phyloP scores from a whole-genome alignment of 257 asterid species.

The Anisodus tanguticus region DNA sequence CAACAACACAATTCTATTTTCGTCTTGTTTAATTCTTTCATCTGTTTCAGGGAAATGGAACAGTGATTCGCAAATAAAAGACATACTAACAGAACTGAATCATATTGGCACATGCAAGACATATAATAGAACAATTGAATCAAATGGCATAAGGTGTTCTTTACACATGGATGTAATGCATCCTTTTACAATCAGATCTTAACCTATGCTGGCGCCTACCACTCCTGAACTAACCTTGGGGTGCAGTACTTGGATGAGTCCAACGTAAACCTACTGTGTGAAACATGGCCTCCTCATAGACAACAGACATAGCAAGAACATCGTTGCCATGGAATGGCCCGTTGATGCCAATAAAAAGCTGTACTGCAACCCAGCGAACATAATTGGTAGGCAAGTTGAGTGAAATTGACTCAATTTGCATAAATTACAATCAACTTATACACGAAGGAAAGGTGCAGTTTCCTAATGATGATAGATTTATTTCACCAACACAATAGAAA shows the following conservation, averaged over 20 bases:
- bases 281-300: constrained; percentile 22
- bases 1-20: background rate
- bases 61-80: background rate
- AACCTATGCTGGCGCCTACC: background rate
- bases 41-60: background rate
- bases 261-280: background rate
- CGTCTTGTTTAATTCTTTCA: background rate
- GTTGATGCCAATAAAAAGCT: background rate
- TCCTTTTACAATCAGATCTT: background rate
- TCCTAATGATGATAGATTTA: background rate
- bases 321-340: background rate
- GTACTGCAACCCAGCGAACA: background rate
- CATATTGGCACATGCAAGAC: background rate
- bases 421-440: constrained; percentile 14
- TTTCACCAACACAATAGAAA: background rate
- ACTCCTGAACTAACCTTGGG: background rate
- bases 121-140: background rate
- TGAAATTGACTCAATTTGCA: background rate
- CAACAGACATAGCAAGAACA: background rate
- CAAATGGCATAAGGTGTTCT: background rate
- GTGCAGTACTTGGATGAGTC: background rate
- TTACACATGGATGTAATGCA: background rate
- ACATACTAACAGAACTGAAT: background rate
- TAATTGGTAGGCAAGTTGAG: background rate
- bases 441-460: background rate